Evolutionary conservation across 768 basidiomycete species (phyloP).

Genomic region (Termitomyces sp.): DNA sequence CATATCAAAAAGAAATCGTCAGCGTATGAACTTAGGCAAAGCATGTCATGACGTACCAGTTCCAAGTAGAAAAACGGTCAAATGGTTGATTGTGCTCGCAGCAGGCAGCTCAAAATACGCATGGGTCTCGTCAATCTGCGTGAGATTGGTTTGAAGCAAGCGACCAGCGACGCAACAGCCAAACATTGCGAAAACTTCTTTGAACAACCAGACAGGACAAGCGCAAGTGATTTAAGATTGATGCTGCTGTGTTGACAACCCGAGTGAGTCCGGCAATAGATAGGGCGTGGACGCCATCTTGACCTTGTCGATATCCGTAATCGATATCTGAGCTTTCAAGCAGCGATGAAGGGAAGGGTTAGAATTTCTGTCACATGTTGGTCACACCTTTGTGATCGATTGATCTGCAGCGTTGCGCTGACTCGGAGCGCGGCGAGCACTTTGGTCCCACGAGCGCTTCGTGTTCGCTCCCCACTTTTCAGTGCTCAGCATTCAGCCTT

Average conservation of each 20-base stretch:
- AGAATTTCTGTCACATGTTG: no score
- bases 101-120: slow-evolving; percentile 70
- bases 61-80: slow-evolving; percentile 80
- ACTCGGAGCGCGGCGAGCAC: no score
- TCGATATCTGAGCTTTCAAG: neutral
- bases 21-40: neutral
- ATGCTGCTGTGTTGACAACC: neutral
- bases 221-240: neutral
- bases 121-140: slow-evolving; percentile 80
- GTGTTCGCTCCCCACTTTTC: no score
- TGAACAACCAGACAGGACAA: neutral
- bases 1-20: neutral
- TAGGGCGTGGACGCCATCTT: slow-evolving; percentile 4
- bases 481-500: no score
- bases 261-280: neutral
- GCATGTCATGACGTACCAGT: slow-evolving; percentile 42
- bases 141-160: slow-evolving; percentile 71
- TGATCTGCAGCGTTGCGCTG: no score
- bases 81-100: slow-evolving; percentile 74
- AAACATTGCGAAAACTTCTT: slow-evolving; percentile 46
- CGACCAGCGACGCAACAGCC: slow-evolving; percentile 78
- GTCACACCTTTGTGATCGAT: neutral
- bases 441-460: no score
- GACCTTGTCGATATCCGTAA: slow-evolving; percentile 2
- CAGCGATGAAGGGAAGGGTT: no score